phyloP scores from a whole-genome alignment of 1,139 yeast genomes.

The Saccharomyces hybrid region DNA sequence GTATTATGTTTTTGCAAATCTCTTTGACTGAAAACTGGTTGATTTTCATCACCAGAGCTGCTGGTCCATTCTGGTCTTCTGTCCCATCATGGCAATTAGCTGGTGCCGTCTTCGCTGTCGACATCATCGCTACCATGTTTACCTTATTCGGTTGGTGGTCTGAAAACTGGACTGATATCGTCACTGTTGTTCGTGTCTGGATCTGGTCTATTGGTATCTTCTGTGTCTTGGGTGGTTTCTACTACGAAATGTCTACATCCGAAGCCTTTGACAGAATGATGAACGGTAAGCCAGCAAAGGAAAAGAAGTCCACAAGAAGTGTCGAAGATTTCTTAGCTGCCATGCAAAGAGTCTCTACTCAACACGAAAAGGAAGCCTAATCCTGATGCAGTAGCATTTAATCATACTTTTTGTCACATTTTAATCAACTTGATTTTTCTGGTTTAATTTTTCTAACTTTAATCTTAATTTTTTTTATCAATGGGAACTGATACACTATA shows the following conservation, averaged over 20 bases:
- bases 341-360: conserved; percentile 96
- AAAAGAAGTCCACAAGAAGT: conserved; percentile 60
- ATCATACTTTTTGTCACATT: conserved; percentile 2
- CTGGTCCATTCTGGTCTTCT: conserved; percentile 90
- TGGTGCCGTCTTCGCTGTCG: conserved; percentile 83
- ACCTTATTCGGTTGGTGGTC: conserved; percentile 94
- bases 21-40: conserved; percentile 92
- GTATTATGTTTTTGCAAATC: conserved; percentile 82
- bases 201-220: conserved; percentile 91
- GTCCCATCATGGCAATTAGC: conserved; percentile 87
- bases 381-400: conserved; percentile 24
- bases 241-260: conserved; percentile 82
- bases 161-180: conserved; percentile 92
- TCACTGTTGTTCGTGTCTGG: conserved; percentile 88
- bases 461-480: neutral
- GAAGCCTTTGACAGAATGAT: conserved; percentile 81
- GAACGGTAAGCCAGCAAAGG: conserved; percentile 76
- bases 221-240: conserved; percentile 93
- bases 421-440: conserved; percentile 1
- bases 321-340: conserved; percentile 91
- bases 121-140: conserved; percentile 81
- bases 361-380: conserved; percentile 62
- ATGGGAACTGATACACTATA: neutral
- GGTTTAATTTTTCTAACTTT: neutral
- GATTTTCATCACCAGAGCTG: conserved; percentile 88